Evolutionary conservation across 306 rosid genomes (phyloP).

Genomic region (Cucumis sativus): Cucumber_9930_V3 NC_026658.2:2609001-2609500

Average conservation of each 20-base stretch:
- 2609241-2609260: too few relatives aligned
- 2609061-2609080: background rate
- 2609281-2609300: too few relatives aligned
- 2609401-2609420: background rate
- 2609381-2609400: background rate
- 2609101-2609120: background rate
- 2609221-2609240: too few relatives aligned
- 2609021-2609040: background rate
- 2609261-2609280: too few relatives aligned
- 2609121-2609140: background rate
- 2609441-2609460: background rate
- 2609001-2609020: background rate
- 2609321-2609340: too few relatives aligned
- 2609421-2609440: background rate
- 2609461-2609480: background rate
- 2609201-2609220: too few relatives aligned
- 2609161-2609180: too few relatives aligned
- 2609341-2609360: too few relatives aligned
- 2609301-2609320: too few relatives aligned
- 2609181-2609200: too few relatives aligned
- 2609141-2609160: too few relatives aligned
- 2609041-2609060: too few relatives aligned
- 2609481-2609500: background rate
- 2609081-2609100: background rate
- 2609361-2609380: background rate